Conservation (phyloP, 257 asterid species). For the Linaria vulgaris region DNA sequence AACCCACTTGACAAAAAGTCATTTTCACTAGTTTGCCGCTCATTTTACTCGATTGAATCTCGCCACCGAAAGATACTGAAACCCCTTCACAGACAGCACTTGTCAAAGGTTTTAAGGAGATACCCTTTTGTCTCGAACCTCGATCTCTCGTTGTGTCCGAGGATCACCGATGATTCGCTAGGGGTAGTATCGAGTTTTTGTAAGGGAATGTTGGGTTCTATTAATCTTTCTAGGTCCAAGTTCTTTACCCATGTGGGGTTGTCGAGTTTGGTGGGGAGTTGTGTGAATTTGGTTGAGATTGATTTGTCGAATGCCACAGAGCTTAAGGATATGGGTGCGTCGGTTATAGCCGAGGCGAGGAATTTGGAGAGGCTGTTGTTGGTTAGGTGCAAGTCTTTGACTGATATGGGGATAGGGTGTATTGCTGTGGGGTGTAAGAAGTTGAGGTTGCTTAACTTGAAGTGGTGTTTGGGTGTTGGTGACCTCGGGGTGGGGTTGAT, state of each 20-base stretch:
- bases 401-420: constrained; percentile 89
- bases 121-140: constrained; percentile 50
- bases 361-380: constrained; percentile 75
- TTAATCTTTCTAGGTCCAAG: constrained; percentile 73
- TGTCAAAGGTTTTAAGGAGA: constrained; percentile 46
- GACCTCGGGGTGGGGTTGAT: constrained; percentile 86
- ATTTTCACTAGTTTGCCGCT: constrained; percentile 72
- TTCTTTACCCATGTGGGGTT: constrained; percentile 61
- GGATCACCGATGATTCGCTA: constrained; percentile 59
- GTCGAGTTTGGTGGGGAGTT: constrained; percentile 53
- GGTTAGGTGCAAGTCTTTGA: constrained; percentile 69
- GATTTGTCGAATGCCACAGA: constrained; percentile 80
- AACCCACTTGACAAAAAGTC: constrained; percentile 75
- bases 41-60: constrained; percentile 61
- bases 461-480: constrained; percentile 89
- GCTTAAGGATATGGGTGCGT: constrained; percentile 61
- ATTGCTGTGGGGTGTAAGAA: constrained; percentile 86
- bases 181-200: constrained; percentile 37
- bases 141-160: constrained; percentile 76
- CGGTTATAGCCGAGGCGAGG: constrained; percentile 80
- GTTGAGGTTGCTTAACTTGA: constrained; percentile 72
- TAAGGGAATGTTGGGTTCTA: constrained; percentile 53
- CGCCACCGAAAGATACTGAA: constrained; percentile 61
- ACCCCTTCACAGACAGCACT: constrained; percentile 63
- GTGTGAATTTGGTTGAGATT: constrained; percentile 76